phyloP scores from a whole-genome alignment of 139 green algal genomes.

The Chlorella ohadii region DNA sequence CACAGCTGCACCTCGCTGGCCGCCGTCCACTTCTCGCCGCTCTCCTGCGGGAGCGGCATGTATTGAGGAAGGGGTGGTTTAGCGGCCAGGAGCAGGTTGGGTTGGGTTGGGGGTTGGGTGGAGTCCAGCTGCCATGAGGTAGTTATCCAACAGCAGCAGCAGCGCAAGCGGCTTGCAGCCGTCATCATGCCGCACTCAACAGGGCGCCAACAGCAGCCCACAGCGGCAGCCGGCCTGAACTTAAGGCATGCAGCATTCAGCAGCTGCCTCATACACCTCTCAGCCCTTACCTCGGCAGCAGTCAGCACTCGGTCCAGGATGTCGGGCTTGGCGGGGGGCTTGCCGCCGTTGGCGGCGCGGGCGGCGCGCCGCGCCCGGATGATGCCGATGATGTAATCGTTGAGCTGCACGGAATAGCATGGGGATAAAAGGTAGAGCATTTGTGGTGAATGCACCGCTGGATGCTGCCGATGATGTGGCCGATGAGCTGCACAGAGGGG shows the following conservation, averaged over 20 bases:
- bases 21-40: constrained; percentile 65
- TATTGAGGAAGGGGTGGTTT: too few species aligned
- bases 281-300: constrained; percentile 10
- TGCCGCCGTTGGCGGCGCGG: constrained; percentile 44
- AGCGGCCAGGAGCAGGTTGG: not conserved
- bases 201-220: not conserved
- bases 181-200: not conserved
- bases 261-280: too few species aligned
- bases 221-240: too few species aligned
- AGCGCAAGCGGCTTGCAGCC: too few species aligned
- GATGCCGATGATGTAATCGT: constrained; percentile 81
- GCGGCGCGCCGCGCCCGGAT: constrained; percentile 54
- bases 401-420: constrained; percentile 67
- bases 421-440: not conserved
- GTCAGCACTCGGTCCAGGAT: constrained; percentile 85
- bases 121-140: too few species aligned
- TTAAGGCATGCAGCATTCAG: too few species aligned
- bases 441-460: not conserved
- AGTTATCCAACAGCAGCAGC: too few species aligned
- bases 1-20: constrained; percentile 89
- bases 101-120: not conserved
- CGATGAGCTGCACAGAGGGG: too few species aligned
- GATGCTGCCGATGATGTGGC: not conserved
- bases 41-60: constrained; percentile 40
- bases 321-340: constrained; percentile 53